Percentiles rank a stretch among this genome's conserved stretches.
These are phyloP conservation scores for Cicer arietinum DNA, from an alignment of 306 rosid genomes.

Conservation along the genomic window DNA sequence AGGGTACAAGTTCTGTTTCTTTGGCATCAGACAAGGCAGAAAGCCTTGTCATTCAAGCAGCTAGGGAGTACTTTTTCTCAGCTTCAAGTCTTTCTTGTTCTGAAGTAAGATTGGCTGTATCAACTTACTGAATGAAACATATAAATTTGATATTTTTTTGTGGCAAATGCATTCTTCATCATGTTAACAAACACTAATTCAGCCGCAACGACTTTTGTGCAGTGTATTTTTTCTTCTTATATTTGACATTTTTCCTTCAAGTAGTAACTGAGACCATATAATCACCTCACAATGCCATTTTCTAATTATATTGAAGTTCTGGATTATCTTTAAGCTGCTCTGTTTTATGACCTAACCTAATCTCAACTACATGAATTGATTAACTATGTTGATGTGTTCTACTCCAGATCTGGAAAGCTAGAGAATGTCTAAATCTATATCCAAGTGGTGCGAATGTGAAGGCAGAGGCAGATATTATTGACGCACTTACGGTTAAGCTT, in stretches of 20 bases:
- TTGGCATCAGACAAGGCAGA: constrained; percentile 93
- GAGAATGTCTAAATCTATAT: constrained; percentile 85
- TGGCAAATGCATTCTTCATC: constrained; percentile 28
- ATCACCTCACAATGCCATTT: constrained; percentile 29
- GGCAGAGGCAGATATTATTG: constrained; percentile 85
- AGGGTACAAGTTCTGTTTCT: constrained; percentile 92
- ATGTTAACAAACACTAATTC: constrained; percentile 30
- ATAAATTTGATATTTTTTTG: constrained; percentile 13
- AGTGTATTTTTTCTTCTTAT: too few relatives aligned
- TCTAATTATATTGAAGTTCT: constrained; percentile 30
- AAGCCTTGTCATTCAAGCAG: constrained; percentile 96
- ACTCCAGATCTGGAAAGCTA: constrained; percentile 95
- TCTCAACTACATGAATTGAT: constrained; percentile 40
- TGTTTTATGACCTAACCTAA: constrained; percentile 35
- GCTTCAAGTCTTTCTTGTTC: constrained; percentile 93
- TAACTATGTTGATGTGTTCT: constrained; percentile 45
- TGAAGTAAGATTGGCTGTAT: constrained; percentile 74
- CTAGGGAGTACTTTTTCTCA: constrained; percentile 94
- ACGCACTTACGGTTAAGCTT: constrained; percentile 81
- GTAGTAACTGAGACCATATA: neutral
- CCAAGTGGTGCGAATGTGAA: constrained; percentile 72
- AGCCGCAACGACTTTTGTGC: constrained; percentile 1
- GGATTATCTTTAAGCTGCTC: constrained; percentile 32
- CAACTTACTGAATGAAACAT: constrained; percentile 31
- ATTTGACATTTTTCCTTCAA: too few relatives aligned